These are phyloP conservation scores for Paecilomyces formosus DNA, from an alignment of 2,329 filamentous ascomycete species.

Conservation along the genomic window DNA sequence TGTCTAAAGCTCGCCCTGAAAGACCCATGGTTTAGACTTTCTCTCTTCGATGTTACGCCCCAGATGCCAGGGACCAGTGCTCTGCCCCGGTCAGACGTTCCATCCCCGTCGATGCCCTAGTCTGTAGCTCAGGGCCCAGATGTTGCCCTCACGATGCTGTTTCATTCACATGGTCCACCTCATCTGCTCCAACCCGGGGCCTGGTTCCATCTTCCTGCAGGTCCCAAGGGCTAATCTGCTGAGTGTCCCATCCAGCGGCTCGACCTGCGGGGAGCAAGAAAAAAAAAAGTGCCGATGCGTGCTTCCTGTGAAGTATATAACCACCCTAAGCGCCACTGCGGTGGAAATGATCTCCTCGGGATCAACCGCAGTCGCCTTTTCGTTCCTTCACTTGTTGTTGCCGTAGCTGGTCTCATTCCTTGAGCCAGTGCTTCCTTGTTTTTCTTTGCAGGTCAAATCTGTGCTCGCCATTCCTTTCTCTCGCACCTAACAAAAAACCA, in stretches of 20 bases:
- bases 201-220: not conserved
- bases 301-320: not conserved
- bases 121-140: not conserved
- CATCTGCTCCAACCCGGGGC: not conserved
- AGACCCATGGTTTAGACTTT: not conserved
- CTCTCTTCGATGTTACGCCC: not conserved
- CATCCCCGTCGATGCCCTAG: not conserved
- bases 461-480: not conserved
- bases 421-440: not conserved
- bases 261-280: not conserved
- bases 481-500: not conserved
- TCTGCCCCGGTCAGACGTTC: not conserved
- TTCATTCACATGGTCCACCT: not conserved
- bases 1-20: not conserved
- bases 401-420: slow-evolving; percentile 11
- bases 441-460: not conserved
- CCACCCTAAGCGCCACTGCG: not conserved
- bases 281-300: not conserved
- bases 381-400: slow-evolving; percentile 7
- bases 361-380: not conserved
- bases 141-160: not conserved
- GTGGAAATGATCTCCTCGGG: not conserved
- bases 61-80: not conserved
- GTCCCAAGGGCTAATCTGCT: not conserved
- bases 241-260: not conserved